These are phyloP conservation scores for Blastomyces emzantsi DNA, from an alignment of 2,329 filamentous ascomycete species.

Conservation along the genomic window DNA sequence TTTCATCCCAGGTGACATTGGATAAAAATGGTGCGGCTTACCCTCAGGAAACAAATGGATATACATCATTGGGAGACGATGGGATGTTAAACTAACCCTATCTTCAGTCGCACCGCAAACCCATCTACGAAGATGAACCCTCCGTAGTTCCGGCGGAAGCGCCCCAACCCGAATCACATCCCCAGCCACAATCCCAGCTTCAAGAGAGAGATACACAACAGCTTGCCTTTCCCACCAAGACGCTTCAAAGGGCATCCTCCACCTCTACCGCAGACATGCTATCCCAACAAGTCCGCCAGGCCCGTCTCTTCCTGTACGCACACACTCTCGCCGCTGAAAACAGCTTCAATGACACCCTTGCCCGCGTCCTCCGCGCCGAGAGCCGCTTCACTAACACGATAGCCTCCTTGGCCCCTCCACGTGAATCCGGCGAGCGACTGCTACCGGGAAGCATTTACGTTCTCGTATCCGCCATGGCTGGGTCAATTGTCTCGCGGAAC, in stretches of 20 bases:
- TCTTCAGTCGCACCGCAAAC: conserved; percentile 14
- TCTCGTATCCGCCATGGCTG: conserved; percentile 88
- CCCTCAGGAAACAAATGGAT: neutral
- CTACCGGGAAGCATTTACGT: conserved; percentile 89
- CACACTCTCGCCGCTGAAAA: conserved; percentile 69
- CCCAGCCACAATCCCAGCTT: conserved; percentile 9
- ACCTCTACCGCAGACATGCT: conserved; percentile 78
- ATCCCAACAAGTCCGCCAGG: conserved; percentile 69
- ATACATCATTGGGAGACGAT: neutral
- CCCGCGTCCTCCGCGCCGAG: conserved; percentile 74
- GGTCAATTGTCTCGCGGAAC: conserved; percentile 82
- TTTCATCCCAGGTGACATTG: conserved; percentile 32
- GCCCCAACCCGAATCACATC: neutral
- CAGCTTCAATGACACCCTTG: conserved; percentile 71
- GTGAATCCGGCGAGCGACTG: conserved; percentile 76
- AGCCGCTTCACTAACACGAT: conserved; percentile 82
- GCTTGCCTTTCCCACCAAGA: neutral
- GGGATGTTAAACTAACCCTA: conserved; percentile 7
- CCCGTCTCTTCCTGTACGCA: conserved; percentile 69
- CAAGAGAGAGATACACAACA: conserved; percentile 9
- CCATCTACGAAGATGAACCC: conserved; percentile 18
- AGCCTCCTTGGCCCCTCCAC: conserved; percentile 76
- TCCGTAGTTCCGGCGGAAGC: neutral
- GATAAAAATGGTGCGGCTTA: conserved; percentile 25
- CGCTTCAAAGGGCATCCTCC: conserved; percentile 28